Base-by-base conservation (phyloP, 768 basidiomycete genomes). In the Thelephora ganbajun region DNA sequence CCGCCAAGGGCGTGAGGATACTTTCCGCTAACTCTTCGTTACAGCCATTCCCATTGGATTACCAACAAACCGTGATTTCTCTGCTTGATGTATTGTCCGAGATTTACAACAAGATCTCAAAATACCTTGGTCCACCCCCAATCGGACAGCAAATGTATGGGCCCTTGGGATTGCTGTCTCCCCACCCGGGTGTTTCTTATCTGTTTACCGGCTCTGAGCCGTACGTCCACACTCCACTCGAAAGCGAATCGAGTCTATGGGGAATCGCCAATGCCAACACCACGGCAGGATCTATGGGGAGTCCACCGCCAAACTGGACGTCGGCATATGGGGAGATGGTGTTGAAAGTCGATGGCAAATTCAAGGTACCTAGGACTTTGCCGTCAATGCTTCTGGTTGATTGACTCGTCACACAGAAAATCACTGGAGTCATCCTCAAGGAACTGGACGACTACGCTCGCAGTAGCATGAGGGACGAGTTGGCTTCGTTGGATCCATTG, bases 1-100 rank as follows among this genome's bases (percentile, higher is more conserved):
- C 35, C 18, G 20, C 41, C 51, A 45, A 50, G 47, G 45, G 50
- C 39, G 30, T 19, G 13, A n/a, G 9, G 44, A 1, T 18, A 11
- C 19, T 22, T 46, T 33, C 5, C 16, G 11, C 43, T 18, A 47
- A 41, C 16, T 33, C 22, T 26, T 46, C 47, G n/a, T 9, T 45
- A 46, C 52, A 91, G 89, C 84, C 90, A n/a, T 93, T 92, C 63
- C 69, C 81, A 2, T 62, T 93, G 47, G 90, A 93, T 62, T 93
- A 94, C 59, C 82, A 87, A 54, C 84, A 93, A 64, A 86, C 85
- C 9, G 75, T 92, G 33, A 76, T 90, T 46, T 88, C 90, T 33
- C 77, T 91, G 22, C 79, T 91, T 46, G 91, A 93, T 59, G 83
- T 93, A 43, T 73, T 93, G 35, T 85, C 86, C 14, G 88, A 91